phyloP scores from a whole-genome alignment of 225 moss, liverwort and hornwort genomes.

The Climacium dendroides region DNA sequence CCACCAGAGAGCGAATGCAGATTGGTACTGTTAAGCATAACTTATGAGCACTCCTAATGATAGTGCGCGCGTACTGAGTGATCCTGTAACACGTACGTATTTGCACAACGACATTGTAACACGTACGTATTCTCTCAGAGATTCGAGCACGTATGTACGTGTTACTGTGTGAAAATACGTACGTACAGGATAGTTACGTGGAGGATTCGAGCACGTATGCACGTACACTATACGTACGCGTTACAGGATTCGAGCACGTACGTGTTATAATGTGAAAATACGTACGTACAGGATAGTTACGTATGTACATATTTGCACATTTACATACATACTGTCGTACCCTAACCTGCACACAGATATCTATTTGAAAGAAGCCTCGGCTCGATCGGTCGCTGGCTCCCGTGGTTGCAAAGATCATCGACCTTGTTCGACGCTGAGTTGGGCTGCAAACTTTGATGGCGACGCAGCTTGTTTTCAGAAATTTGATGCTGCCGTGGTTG shows the following conservation, averaged over 20 bases:
- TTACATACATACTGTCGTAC: not conserved
- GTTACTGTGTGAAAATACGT: too few relatives aligned
- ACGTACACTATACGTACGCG: too few relatives aligned
- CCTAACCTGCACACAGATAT: not conserved
- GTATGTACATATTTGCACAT: too few relatives aligned
- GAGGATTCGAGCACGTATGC: too few relatives aligned
- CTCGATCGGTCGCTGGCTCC: not conserved
- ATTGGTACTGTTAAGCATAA: not conserved
- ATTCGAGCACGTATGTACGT: too few relatives aligned
- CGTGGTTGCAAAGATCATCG: not conserved
- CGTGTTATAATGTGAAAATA: too few relatives aligned
- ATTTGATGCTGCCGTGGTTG: not conserved
- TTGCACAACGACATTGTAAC: not conserved
- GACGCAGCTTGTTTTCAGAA: too few relatives aligned
- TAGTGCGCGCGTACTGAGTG: not conserved
- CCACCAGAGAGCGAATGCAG: not conserved
- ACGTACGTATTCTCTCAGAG: too few relatives aligned
- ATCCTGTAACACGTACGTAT: not conserved
- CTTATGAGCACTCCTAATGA: not conserved
- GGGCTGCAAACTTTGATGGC: too few relatives aligned
- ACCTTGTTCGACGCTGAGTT: not conserved
- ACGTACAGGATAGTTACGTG: too few relatives aligned
- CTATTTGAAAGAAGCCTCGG: not conserved
- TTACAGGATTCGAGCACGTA: too few relatives aligned
- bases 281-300: too few relatives aligned